phyloP scores from a whole-genome alignment of 2,329 filamentous ascomycete genomes.

The Trichoderma sp. region DNA sequence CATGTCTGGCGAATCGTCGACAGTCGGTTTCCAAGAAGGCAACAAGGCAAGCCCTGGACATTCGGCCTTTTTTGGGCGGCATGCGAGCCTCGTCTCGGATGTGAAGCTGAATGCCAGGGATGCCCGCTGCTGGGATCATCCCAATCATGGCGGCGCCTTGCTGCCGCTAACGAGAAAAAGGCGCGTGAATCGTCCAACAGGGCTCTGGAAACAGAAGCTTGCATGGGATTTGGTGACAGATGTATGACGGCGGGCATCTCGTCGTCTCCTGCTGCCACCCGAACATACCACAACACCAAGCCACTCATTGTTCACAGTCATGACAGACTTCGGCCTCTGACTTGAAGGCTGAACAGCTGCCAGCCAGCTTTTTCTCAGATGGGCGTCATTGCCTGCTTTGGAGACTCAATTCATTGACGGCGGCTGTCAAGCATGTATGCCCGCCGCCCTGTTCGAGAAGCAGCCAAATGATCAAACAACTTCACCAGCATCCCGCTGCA shows the following conservation, averaged over 20 bases:
- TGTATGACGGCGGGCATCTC: constrained; percentile 13
- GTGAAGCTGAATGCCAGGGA: constrained; percentile 20
- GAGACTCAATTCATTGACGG: background rate
- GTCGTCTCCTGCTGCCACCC: background rate
- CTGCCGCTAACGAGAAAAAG: constrained; percentile 4
- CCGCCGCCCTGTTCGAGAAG: background rate
- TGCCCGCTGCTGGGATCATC: constrained; percentile 22
- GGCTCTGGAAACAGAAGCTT: constrained; percentile 13
- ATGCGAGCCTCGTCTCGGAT: constrained; percentile 15
- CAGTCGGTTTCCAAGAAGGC: background rate
- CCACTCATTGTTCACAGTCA: background rate
- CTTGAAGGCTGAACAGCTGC: background rate
- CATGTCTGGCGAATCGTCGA: constrained; percentile 9
- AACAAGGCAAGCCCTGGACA: background rate
- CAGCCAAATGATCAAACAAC: background rate
- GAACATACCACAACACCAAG: background rate
- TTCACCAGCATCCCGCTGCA: constrained; percentile 4
- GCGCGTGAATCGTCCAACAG: constrained; percentile 7
- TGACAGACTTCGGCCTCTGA: background rate
- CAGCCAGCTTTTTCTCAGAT: background rate
- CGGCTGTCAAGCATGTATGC: background rate
- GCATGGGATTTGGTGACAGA: constrained; percentile 20
- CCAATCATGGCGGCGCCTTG: constrained; percentile 13
- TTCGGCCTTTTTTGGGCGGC: background rate
- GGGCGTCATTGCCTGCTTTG: background rate